A percentile compares a stretch with the other conserved stretches of the same genome.
phyloP scores from a whole-genome alignment of 768 basidiomycete species.

The Kwoniella sp. region DNA sequence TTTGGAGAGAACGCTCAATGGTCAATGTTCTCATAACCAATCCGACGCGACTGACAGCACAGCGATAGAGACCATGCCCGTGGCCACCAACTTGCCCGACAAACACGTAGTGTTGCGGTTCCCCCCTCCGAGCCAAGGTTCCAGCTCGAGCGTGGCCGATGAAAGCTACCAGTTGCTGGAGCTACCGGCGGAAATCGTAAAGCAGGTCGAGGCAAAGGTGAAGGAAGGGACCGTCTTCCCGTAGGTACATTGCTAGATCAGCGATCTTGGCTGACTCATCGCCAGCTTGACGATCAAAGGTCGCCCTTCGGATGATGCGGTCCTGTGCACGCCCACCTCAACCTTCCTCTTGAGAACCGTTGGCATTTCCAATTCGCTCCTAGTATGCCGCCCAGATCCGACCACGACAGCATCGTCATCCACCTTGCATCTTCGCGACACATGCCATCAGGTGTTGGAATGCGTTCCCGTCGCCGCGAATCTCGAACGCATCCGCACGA shows the following conservation, averaged over 20 bases:
- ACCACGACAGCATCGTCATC: neutral
- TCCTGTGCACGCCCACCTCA: conserved; percentile 73
- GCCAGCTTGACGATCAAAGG: conserved; percentile 75
- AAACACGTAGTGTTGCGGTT: conserved; percentile 25
- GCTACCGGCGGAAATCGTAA: conserved; percentile 45
- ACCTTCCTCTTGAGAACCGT: conserved; percentile 83
- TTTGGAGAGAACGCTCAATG: neutral
- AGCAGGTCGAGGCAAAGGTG: conserved; percentile 33
- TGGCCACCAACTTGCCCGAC: conserved; percentile 6
- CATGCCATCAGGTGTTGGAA: conserved; percentile 79
- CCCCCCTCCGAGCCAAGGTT: conserved; percentile 4
- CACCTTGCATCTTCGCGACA: conserved; percentile 67
- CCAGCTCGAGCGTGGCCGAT: conserved; percentile 1
- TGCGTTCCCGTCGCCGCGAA: conserved; percentile 71
- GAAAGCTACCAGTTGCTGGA: conserved; percentile 49
- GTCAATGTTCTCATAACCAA: neutral
- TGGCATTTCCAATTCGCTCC: conserved; percentile 78
- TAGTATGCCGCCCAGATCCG: conserved; percentile 56
- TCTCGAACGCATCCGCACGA: conserved; percentile 60
- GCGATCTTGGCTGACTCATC: neutral
- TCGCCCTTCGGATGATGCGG: conserved; percentile 73
- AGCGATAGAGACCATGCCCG: neutral
- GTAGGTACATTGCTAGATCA: conserved; percentile 19
- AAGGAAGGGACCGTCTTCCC: conserved; percentile 15
- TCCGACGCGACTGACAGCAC: too few species aligned